Conservation (phyloP, 2,329 filamentous ascomycete species). For the Sclerotinia glacialis region DNA sequence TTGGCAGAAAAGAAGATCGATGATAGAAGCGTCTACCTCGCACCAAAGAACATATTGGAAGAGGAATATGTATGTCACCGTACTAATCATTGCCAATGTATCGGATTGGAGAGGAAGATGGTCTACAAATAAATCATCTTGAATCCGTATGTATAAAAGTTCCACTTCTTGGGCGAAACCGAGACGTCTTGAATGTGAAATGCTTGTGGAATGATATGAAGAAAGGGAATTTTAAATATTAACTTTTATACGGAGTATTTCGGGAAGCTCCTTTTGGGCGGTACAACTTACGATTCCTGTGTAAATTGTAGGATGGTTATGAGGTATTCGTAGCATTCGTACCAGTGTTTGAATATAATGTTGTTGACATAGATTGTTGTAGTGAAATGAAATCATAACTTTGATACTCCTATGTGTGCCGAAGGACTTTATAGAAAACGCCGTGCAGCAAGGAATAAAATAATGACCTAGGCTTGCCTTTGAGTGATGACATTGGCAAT, state of each 20-base stretch:
- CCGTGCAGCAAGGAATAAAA: background rate
- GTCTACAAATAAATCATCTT: conserved; percentile 21
- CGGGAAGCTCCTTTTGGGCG: no score
- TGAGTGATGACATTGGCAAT: background rate
- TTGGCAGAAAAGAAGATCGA: background rate
- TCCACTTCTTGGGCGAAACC: conserved; percentile 8
- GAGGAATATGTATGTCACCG: background rate
- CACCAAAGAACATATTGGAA: background rate
- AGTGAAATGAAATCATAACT: background rate
- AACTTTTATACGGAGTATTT: background rate
- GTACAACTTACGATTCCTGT: background rate
- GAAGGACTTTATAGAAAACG: background rate
- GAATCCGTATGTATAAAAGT: conserved; percentile 8
- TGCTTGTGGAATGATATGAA: conserved; percentile 13
- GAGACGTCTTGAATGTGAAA: conserved; percentile 12
- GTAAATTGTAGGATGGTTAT: background rate
- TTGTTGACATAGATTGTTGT: background rate
- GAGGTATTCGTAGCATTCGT: background rate
- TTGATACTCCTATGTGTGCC: background rate
- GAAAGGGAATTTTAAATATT: background rate
- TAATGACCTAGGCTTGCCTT: background rate
- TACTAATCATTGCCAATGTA: background rate
- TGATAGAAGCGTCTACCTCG: background rate
- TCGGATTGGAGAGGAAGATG: background rate
- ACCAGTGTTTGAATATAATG: background rate